Conservation (phyloP, 2,329 filamentous ascomycete species). For the Aspergillus luchuensis region DNA sequence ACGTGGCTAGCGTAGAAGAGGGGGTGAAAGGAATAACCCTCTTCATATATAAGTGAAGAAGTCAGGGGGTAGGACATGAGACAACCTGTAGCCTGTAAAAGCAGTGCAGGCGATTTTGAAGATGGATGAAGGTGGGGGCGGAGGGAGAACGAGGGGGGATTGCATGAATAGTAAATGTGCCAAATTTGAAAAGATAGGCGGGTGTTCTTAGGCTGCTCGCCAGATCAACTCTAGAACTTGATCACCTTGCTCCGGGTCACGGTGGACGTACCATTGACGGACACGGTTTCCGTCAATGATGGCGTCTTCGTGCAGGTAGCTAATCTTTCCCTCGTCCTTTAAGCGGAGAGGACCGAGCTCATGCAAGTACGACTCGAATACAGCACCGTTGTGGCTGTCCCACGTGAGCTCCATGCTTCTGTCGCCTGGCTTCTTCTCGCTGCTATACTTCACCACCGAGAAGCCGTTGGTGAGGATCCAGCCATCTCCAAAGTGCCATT, state of each 20-base stretch:
- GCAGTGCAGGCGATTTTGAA: not conserved
- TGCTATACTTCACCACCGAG: conserved; percentile 56
- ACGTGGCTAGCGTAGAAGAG: not conserved
- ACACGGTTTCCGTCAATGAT: conserved; percentile 48
- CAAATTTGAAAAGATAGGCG: not conserved
- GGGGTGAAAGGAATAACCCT: not conserved
- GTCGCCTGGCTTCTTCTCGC: conserved; percentile 46
- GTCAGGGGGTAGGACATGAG: not conserved
- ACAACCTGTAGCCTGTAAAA: not conserved
- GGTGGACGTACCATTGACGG: conserved; percentile 59
- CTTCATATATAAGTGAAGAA: not conserved
- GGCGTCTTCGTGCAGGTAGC: conserved; percentile 52
- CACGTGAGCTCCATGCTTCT: conserved; percentile 58
- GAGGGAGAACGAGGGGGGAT: not conserved
- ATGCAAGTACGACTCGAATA: conserved; percentile 51
- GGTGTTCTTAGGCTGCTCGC: conserved; percentile 22
- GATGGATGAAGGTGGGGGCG: not conserved
- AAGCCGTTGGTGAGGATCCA: conserved; percentile 62
- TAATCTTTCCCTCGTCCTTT: conserved; percentile 53
- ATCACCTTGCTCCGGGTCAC: conserved; percentile 42
- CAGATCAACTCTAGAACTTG: conserved; percentile 46
- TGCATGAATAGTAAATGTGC: not conserved
- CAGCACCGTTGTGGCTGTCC: conserved; percentile 48
- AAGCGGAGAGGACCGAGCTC: conserved; percentile 56
- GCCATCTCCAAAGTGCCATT: conserved; percentile 52